These are phyloP conservation scores for Leucoagaricus sp. DNA, from an alignment of 1,284 basidiomycete species.

Conservation along the genomic window DNA sequence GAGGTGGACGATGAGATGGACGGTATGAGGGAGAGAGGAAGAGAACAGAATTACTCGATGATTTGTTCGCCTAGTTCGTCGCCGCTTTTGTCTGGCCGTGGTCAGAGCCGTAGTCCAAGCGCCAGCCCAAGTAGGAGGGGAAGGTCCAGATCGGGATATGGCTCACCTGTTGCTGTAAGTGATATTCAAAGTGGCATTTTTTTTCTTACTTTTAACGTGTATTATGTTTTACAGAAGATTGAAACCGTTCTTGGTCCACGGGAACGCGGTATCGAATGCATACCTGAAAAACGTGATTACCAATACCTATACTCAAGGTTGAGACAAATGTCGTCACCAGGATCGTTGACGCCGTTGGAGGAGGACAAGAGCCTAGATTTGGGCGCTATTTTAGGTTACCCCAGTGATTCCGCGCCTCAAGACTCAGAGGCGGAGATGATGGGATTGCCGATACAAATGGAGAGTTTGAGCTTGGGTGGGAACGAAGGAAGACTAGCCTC, in stretches of 20 bases:
- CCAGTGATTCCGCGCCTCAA: too few species aligned
- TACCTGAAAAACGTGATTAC: conserved; percentile 2
- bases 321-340: not conserved
- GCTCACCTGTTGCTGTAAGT: conserved; percentile 8
- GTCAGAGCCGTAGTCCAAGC: not conserved
- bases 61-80: conserved; percentile 4
- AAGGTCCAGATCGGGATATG: not conserved
- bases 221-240: not conserved
- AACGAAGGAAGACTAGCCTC: too few species aligned
- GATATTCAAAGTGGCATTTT: not conserved
- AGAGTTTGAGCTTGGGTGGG: too few species aligned
- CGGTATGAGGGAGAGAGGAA: not conserved
- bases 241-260: conserved; percentile 1
- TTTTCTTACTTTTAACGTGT: not conserved
- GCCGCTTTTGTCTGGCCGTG: not conserved
- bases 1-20: not conserved
- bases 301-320: not conserved
- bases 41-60: conserved; percentile 6
- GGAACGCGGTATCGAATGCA: conserved; percentile 1
- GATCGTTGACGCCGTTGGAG: not conserved
- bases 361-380: conserved; percentile 1
- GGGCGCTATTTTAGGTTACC: not conserved
- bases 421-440: not conserved
- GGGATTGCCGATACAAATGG: too few species aligned
- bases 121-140: not conserved